Evolutionary conservation across 1,284 basidiomycete species (phyloP), one percentile per base, ranked within the genome.

Genomic region (Coniferiporia weirii): DNA sequence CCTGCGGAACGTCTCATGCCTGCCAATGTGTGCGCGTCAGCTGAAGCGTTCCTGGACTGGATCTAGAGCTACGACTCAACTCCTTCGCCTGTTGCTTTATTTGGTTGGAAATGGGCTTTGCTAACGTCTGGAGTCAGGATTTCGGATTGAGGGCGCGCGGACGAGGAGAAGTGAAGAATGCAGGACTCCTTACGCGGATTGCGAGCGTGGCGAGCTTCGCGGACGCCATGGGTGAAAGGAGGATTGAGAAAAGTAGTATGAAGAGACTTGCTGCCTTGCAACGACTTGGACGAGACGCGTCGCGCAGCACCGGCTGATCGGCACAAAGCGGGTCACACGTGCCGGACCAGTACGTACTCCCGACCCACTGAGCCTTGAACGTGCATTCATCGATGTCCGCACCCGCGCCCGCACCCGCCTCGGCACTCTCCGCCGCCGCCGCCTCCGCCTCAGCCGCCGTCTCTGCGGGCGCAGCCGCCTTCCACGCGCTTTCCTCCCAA

Each of bases 61-160:
- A 20, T 12, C 19, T 20, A 22, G 4, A 6, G 38, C 22, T 13
- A 4, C 4, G 5, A 55, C 54, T 55, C 49, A 67, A 93, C 91
- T 92, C 81, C 64, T 82, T 85, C 1, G 88, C 91, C 70, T 93
- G 91, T 44, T 79, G 77, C 73, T 89, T 93, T 59, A 94, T 76
- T 52, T 79, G 79, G 55, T 78, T 78, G 47, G 88, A 87, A 65
- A 94, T 92, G 45, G 91, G 91, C 74, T 93, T 93, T 55, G 91
- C 91, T 68, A 93, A n/a, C 13, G 60, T 61, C 60, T 61, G 34
- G 70, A 34, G 90, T 93, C 91, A 93, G 59, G 65, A 59, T 62
- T 62, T 59, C 55, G 60, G 44, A 2, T 5, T 27, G 3, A 27
- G 27, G 27, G 27, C 5, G 27, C 27, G 27, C 27, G 27, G 27